These are phyloP conservation scores for Flaveria linearis DNA, from an alignment of 129 eudicot genomes.

Conservation along the genomic window DNA sequence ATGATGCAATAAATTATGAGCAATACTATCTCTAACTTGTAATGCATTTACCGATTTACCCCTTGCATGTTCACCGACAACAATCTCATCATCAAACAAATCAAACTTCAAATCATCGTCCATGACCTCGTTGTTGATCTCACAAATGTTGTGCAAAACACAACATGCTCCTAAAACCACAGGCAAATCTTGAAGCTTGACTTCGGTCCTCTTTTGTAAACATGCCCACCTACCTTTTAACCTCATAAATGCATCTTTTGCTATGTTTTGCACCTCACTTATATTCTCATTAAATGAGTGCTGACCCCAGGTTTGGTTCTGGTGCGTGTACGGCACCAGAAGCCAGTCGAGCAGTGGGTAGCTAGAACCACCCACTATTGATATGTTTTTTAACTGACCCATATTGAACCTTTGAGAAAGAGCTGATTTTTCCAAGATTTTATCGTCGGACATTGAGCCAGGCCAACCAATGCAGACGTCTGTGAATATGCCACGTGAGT, in stretches of 20 bases:
- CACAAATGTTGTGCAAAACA: constrained; percentile 79
- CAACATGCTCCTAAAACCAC: constrained; percentile 77
- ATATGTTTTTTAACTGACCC: constrained; percentile 45
- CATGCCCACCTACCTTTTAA: constrained; percentile 78
- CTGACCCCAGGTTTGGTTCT: constrained; percentile 72
- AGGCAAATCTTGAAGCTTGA: constrained; percentile 79
- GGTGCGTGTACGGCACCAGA: constrained; percentile 64
- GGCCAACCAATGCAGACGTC: constrained; percentile 81
- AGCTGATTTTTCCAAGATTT: constrained; percentile 62
- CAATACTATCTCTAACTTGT: constrained; percentile 68
- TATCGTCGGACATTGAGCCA: constrained; percentile 72
- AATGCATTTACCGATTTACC: constrained; percentile 46
- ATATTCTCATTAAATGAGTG: constrained; percentile 66
- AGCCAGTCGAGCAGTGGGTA: constrained; percentile 63
- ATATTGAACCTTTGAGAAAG: constrained; percentile 51
- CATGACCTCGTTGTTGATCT: constrained; percentile 55
- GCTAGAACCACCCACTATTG: constrained; percentile 51
- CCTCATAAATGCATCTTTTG: constrained; percentile 61
- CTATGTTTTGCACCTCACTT: constrained; percentile 51
- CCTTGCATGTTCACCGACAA: constrained; percentile 44
- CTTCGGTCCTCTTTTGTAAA: constrained; percentile 76
- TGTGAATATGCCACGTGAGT: constrained; percentile 50
- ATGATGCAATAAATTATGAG: constrained; percentile 65
- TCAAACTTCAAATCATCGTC: constrained; percentile 48
- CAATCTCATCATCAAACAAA: constrained; percentile 57